These are phyloP conservation scores for Nepenthes alata DNA, from an alignment of 179 eudicot genomes.

Conservation along the genomic window DNA sequence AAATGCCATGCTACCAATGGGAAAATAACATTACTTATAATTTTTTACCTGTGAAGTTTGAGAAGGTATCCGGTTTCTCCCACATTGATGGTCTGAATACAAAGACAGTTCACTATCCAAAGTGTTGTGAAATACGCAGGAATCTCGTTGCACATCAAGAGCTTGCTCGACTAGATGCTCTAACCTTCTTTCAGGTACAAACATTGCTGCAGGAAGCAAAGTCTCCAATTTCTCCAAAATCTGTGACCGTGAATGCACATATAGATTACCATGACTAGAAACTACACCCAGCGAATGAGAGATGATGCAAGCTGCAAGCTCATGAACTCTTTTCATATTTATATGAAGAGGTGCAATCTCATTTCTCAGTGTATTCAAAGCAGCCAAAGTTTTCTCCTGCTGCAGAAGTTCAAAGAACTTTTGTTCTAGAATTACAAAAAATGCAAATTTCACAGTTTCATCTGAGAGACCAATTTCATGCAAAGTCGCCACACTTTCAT, in stretches of 20 bases:
- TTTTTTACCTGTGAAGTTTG: slow-evolving; percentile 48
- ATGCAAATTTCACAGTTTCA: slow-evolving; percentile 33
- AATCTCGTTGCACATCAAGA: slow-evolving; percentile 42
- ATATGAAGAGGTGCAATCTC: slow-evolving; percentile 48
- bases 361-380: slow-evolving; percentile 46
- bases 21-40: not conserved
- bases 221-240: slow-evolving; percentile 46
- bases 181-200: slow-evolving; percentile 56
- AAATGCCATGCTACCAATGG: not conserved
- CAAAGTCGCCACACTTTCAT: slow-evolving; percentile 43
- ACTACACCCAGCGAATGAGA: slow-evolving; percentile 22
- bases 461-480: slow-evolving; percentile 37
- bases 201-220: slow-evolving; percentile 44
- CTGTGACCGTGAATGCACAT: slow-evolving; percentile 26
- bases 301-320: slow-evolving; percentile 44
- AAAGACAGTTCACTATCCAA: slow-evolving; percentile 43
- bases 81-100: slow-evolving; percentile 63
- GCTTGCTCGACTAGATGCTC: slow-evolving; percentile 63
- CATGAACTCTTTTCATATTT: slow-evolving; percentile 42
- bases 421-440: slow-evolving; percentile 58
- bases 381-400: slow-evolving; percentile 33
- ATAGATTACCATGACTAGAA: slow-evolving; percentile 8
- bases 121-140: slow-evolving; percentile 57
- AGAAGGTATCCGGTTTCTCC: slow-evolving; percentile 57
- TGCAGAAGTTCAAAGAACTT: slow-evolving; percentile 50